Conservation (phyloP, 495 filamentous ascomycete species). For the Xylaria cubensis region DNA sequence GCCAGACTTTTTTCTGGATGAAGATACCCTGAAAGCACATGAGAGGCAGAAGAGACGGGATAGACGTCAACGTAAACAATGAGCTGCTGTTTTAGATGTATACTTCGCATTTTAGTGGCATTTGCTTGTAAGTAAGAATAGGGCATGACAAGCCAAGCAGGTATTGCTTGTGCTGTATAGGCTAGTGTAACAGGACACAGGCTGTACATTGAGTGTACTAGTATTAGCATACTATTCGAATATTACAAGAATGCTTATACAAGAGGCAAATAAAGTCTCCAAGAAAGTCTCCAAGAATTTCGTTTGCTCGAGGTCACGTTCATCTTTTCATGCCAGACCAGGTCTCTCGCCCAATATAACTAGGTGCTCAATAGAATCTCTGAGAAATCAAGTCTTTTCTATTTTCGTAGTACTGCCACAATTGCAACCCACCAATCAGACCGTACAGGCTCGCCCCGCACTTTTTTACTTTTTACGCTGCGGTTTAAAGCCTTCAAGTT, state of each 20-base stretch:
- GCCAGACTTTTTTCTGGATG: conserved; percentile 71
- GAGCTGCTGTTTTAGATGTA: neutral
- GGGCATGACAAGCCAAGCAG: neutral
- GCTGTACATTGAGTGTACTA: conserved; percentile 14
- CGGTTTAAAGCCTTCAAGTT: too few relatives aligned
- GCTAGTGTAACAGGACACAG: neutral
- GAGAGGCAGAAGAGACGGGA: conserved; percentile 64
- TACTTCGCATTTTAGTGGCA: neutral
- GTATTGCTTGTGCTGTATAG: neutral
- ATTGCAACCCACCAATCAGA: too few relatives aligned
- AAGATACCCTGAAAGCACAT: conserved; percentile 68
- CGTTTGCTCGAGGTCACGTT: neutral
- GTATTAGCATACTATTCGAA: neutral
- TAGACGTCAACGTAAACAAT: conserved; percentile 39
- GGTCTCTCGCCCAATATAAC: neutral
- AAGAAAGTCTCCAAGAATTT: neutral
- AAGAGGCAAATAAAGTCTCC: neutral
- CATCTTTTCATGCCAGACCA: neutral
- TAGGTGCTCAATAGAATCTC: neutral
- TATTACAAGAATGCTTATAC: neutral
- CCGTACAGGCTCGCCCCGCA: too few relatives aligned
- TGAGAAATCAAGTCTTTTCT: too few relatives aligned
- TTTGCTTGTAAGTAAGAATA: neutral
- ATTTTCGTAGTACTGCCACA: too few relatives aligned
- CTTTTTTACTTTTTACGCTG: too few relatives aligned